Base-by-base conservation (phyloP, 2,329 filamentous ascomycete species). In the Beauveria sp. region DNA sequence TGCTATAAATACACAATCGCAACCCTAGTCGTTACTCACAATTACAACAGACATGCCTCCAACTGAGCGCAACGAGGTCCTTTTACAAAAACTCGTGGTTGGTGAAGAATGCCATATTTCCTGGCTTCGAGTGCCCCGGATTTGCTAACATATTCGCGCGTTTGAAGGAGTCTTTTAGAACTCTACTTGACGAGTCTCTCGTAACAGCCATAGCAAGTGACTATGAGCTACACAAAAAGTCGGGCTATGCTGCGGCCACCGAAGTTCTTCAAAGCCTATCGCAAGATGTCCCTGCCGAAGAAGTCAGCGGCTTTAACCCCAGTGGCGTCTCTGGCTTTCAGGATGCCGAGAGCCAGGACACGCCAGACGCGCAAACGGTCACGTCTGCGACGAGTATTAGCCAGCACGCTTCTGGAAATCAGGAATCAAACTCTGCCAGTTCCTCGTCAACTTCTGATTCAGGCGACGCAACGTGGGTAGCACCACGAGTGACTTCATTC, bases 131-230 rank as follows among this genome's bases (percentile, higher is more conserved):
- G 24, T 6, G 22, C 2, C 8, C 22, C 12, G 20, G 18, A 3
- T 2, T 16, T 14, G 20, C 40, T 60, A 38, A 61, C 26, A 6
- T 20, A 3, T 7, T 8, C 26, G 18, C 14, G 20, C 49, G 3
- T 22, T 20, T 49, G 16, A 63, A 93, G 86, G 81, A 86, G 64
- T 84, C 88, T 65, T 93, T 91, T 69, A 87, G 87, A 70, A 83
- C 88, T 26, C 83, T 88, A 20, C 74, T 97, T 46, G 93, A 97
- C 67, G 84, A 91, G 66, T 83, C 90, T 0, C 81, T 93, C 14
- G 83, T 97, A 63, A 82, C 88, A 60, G 88, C 91, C 4, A 89
- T 97, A 55, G 79, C 86, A 5, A 84, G 79, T 58, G 93, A 98
- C 69, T 90, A 86, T 73, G 83, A 92, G 67, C 76, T 93, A 20